These are phyloP conservation scores for Paspalum notatum DNA, from an alignment of 176 grass and related monocot genomes.

Conservation along the genomic window DNA sequence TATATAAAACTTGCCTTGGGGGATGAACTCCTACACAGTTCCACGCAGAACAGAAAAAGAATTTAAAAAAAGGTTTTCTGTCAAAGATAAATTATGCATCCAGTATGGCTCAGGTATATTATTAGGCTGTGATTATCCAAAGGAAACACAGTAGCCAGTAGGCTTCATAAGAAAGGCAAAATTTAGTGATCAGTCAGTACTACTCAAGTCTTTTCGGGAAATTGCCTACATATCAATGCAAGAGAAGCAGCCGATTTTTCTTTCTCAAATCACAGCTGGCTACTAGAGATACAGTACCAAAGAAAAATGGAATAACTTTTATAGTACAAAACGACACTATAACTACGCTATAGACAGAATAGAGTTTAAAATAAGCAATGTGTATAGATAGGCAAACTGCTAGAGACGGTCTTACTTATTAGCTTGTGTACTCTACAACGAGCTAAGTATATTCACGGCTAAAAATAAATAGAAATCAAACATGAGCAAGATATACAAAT, in stretches of 20 bases:
- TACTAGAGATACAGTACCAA: neutral
- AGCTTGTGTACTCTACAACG: neutral
- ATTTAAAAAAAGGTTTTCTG: neutral
- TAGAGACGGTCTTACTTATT: no score
- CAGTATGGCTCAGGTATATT: neutral
- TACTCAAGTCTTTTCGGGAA: neutral
- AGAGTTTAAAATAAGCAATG: no score
- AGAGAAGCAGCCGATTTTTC: neutral
- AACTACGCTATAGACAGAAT: no score
- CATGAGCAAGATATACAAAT: neutral
- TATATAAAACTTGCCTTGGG: neutral
- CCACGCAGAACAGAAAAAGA: neutral
- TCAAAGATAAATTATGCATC: slow-evolving; percentile 1
- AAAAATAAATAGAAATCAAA: neutral
- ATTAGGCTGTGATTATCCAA: neutral
- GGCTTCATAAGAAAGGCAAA: neutral
- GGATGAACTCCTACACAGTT: neutral
- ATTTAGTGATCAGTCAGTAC: neutral
- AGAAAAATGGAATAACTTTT: no score
- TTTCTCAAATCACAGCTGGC: neutral
- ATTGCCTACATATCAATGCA: neutral
- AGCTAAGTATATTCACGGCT: neutral
- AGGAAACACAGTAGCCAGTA: neutral
- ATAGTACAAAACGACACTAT: no score
- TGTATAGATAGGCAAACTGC: no score